Conservation (phyloP, 2,329 filamentous ascomycete species). For the Exophiala sp. region DNA sequence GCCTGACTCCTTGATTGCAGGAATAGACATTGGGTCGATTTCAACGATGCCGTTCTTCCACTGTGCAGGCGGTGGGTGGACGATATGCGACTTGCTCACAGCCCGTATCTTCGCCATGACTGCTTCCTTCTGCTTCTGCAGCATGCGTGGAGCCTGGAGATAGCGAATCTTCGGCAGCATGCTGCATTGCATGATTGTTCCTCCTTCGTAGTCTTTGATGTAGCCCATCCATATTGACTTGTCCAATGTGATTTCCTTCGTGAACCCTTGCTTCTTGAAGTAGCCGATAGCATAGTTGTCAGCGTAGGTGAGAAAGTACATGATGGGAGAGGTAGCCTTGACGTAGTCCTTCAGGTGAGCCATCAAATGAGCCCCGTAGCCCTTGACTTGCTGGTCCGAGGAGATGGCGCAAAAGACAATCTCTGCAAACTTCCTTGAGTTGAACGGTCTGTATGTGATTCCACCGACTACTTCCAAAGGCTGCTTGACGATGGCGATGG, state of each 20-base stretch:
- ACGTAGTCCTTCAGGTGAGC: conserved; percentile 97
- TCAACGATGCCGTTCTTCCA: conserved; percentile 70
- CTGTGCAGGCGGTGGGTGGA: conserved; percentile 76
- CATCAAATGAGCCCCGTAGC: conserved; percentile 97
- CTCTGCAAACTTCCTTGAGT: conserved; percentile 85
- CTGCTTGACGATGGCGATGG: conserved; percentile 95
- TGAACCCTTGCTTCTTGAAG: conserved; percentile 98
- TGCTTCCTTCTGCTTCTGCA: conserved; percentile 93
- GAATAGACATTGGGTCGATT: conserved; percentile 80
- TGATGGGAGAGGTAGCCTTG: conserved; percentile 90
- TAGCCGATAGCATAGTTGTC: conserved; percentile 99
- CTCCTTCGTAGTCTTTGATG: conserved; percentile 98
- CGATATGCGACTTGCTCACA: conserved; percentile 78
- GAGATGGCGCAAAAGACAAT: conserved; percentile 98
- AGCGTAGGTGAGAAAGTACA: conserved; percentile 98
- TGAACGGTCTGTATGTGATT: conserved; percentile 94
- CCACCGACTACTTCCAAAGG: conserved; percentile 88
- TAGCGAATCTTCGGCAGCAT: conserved; percentile 96
- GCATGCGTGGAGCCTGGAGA: conserved; percentile 84
- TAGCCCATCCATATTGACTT: conserved; percentile 96
- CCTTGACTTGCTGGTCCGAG: conserved; percentile 96
- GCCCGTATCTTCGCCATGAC: conserved; percentile 92
- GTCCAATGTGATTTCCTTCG: conserved; percentile 93
- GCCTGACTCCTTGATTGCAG: conserved; percentile 82
- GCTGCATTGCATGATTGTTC: conserved; percentile 97